Base-by-base conservation (phyloP, 1,139 yeast species). In the Tardiomyces depauwii region DNA sequence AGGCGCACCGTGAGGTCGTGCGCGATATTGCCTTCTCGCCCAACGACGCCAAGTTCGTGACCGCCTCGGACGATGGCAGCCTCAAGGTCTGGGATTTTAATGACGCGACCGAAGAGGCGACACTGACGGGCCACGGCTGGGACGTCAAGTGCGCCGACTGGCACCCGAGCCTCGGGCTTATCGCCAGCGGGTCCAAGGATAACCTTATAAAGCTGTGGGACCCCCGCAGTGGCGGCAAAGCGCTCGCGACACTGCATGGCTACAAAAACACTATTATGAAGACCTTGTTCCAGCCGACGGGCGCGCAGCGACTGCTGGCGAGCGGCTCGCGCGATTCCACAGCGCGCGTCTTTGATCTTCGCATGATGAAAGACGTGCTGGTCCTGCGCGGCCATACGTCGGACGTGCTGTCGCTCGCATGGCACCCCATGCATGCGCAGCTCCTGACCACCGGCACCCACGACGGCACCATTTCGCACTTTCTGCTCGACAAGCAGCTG, bases 91-190 rank as follows among this genome's bases (percentile, higher is more conserved):
- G 97, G 97, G 87, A 89, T 63, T 91, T 91, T 64, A 83, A 85
- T 61, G 86, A 84, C 53, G 96, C 95, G 43, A 71, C 77, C 49
- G 95, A 87, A 57, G 99, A 91, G 60, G 66, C 87, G 42, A 73
- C 78, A 1, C 71, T 91, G 44, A 75, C 80, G 25, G 98, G 97
- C 1, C 99, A 91, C 65, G 96, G 93, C 60, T 91, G 99, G 99
- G 99, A 91, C 66, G 96, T 91, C 30, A 91, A 91, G 62, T 79
- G 91, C 49, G 88, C 95, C 45, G 97, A 91, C 63, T 91, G 99
- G 99, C 99, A 91, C 64, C 86, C 94, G 7, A 72, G 76, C 16
- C 67, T 87, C 62, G 96, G 97, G 0, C 72, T 93, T 39, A 50
- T 70, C 21, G 74, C 64, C 7, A 61, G 70, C 18, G 74, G 97